Percentiles rank a stretch among this genome's conserved stretches.
Conservation (phyloP, 2,329 filamentous ascomycete species). For the Diaporthe aspalathi region DNA sequence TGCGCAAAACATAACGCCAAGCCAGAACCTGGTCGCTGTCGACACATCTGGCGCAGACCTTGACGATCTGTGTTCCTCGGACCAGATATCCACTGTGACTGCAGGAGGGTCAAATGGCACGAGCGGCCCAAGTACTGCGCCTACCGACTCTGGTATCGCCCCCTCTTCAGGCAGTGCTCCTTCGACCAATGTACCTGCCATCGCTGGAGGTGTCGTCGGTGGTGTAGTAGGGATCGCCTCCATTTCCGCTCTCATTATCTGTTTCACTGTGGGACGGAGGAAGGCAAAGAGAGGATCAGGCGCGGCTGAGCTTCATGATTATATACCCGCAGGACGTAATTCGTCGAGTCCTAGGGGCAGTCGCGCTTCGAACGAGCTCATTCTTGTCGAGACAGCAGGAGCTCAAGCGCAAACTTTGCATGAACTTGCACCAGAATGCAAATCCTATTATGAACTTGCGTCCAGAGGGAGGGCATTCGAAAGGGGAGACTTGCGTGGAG, state of each 20-base stretch:
- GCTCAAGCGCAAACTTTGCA: not conserved
- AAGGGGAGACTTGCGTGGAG: not conserved
- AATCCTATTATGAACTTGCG: not conserved
- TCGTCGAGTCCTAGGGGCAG: not conserved
- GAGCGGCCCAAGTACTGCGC: not conserved
- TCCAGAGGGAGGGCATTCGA: not conserved
- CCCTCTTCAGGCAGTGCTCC: not conserved
- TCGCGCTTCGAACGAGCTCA: not conserved
- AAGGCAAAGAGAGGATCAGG: not conserved
- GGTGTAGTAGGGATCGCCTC: not conserved
- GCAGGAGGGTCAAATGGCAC: not conserved
- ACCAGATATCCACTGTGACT: not conserved
- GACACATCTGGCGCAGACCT: not conserved
- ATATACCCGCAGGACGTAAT: not conserved
- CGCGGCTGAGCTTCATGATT: not conserved
- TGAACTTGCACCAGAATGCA: not conserved
- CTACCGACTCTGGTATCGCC: not conserved
- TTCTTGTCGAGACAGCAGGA: not conserved
- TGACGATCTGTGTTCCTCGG: not conserved
- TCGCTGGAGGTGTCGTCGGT: not conserved
- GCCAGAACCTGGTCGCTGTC: slow-evolving; percentile 31
- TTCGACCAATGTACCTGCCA: not conserved
- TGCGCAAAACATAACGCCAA: slow-evolving; percentile 5
- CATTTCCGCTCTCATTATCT: not conserved
- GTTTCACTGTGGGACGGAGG: not conserved